A percentile compares a stretch with the other conserved stretches of the same genome.
Conservation (phyloP, 129 eudicot species). For the Logfia minima region DNA sequence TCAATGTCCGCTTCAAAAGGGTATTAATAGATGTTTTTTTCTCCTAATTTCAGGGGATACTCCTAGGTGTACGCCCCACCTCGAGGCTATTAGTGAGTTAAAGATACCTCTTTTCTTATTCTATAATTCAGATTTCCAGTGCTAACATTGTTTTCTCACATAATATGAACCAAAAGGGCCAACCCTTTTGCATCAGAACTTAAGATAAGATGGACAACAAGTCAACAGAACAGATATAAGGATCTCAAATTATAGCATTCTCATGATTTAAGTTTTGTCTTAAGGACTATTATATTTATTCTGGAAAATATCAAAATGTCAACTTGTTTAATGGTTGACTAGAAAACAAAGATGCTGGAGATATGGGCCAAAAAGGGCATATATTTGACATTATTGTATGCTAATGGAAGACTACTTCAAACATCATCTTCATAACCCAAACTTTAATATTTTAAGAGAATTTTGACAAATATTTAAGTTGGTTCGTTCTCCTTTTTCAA, state of each 20-base stretch:
- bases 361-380: slow-evolving; percentile 23
- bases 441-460: background rate
- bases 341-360: background rate
- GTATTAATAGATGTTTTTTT: background rate
- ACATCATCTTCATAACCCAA: slow-evolving; percentile 4
- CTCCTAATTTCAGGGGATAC: background rate
- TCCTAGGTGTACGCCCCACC: background rate
- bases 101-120: background rate
- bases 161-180: slow-evolving; percentile 12
- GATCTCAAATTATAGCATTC: background rate
- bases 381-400: slow-evolving; percentile 16
- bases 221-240: background rate
- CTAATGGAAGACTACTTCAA: slow-evolving; percentile 38
- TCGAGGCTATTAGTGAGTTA: background rate
- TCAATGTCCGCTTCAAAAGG: background rate
- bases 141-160: background rate
- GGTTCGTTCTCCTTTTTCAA: background rate
- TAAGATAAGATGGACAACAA: background rate
- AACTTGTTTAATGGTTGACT: slow-evolving; percentile 41
- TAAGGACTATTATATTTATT: background rate
- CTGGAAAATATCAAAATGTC: background rate
- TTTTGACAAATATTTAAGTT: background rate
- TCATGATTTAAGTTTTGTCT: background rate
- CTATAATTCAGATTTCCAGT: background rate
- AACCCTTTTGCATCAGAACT: slow-evolving; percentile 10